A percentile compares a stretch with the other conserved stretches of the same genome.
phyloP scores from a whole-genome alignment of 1,284 basidiomycete genomes.

The Waitea zeae region DNA sequence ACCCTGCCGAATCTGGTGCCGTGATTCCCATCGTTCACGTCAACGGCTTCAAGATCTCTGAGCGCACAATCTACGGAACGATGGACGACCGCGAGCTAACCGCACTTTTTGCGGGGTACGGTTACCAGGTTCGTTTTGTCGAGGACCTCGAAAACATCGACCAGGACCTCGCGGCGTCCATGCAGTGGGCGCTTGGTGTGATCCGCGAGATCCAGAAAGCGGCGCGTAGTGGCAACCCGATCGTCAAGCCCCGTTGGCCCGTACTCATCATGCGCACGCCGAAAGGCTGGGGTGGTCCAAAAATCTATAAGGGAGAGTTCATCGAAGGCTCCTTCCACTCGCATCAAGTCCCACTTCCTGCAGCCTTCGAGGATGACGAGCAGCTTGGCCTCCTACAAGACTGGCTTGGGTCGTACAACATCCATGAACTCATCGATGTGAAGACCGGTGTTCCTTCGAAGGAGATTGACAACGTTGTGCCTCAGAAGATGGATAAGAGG shows the following conservation, averaged over 20 bases:
- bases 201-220: constrained; percentile 66
- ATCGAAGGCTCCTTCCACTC: constrained; percentile 65
- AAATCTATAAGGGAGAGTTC: constrained; percentile 41
- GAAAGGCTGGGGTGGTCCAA: constrained; percentile 65
- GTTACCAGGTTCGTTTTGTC: constrained; percentile 77
- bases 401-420: constrained; percentile 57
- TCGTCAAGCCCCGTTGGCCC: constrained; percentile 77
- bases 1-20: constrained; percentile 81
- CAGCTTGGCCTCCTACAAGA: constrained; percentile 45
- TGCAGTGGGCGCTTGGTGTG: constrained; percentile 71
- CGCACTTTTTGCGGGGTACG: constrained; percentile 66
- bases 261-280: constrained; percentile 71
- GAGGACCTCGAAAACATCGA: constrained; percentile 52
- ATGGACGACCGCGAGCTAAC: constrained; percentile 77
- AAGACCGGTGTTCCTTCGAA: constrained; percentile 26
- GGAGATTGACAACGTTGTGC: constrained; percentile 39
- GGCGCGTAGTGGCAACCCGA: constrained; percentile 57
- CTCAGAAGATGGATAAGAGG: constrained; percentile 30
- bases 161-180: constrained; percentile 55
- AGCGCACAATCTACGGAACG: constrained; percentile 77
- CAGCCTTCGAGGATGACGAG: constrained; percentile 40
- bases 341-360: constrained; percentile 72
- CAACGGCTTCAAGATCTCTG: constrained; percentile 78
- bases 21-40: constrained; percentile 79
- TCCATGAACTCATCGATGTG: constrained; percentile 40